These are phyloP conservation scores for Phytopythium delawarense DNA, from an alignment of 352 stramenopile species.

Conservation along the genomic window DNA sequence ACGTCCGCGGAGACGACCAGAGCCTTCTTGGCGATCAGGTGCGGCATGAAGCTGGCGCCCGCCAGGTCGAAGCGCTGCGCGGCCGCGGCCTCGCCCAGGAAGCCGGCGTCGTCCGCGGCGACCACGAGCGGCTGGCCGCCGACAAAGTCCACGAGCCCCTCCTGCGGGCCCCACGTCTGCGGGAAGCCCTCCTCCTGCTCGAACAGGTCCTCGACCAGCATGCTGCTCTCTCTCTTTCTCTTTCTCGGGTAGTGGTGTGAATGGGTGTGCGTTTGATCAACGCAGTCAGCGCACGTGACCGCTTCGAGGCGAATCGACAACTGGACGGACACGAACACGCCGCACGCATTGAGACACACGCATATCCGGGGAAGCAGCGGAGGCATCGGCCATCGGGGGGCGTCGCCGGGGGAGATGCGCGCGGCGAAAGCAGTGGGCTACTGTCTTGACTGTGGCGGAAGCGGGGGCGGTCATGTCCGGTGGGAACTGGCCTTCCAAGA, in stretches of 20 bases:
- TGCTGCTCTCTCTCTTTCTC: not conserved
- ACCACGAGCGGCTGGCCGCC: conserved; percentile 8
- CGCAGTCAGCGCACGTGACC: not conserved
- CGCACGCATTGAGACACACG: not conserved
- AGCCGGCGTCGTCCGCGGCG: conserved; percentile 1
- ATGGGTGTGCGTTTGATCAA: not conserved
- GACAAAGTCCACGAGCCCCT: conserved; percentile 10
- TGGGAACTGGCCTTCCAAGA: not conserved
- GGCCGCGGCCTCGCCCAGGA: conserved; percentile 6
- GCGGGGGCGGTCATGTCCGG: not conserved
- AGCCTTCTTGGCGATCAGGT: conserved; percentile 7
- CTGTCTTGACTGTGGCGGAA: not conserved
- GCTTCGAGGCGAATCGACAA: not conserved
- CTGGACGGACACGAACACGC: not conserved
- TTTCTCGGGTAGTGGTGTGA: not conserved
- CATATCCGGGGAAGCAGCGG: not conserved
- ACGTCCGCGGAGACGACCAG: not conserved
- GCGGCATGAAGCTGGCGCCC: conserved; percentile 7
- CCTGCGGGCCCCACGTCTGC: conserved; percentile 10
- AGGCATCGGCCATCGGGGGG: conserved; percentile 8
- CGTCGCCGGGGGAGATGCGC: conserved; percentile 4
- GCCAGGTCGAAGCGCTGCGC: conserved; percentile 7
- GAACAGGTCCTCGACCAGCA: conserved; percentile 13
- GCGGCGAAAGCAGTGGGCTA: not conserved
- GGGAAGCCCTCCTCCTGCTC: conserved; percentile 12